Evolutionary conservation across 176 grass and related monocot genomes (phyloP).

Genomic region (Canna indica): DNA sequence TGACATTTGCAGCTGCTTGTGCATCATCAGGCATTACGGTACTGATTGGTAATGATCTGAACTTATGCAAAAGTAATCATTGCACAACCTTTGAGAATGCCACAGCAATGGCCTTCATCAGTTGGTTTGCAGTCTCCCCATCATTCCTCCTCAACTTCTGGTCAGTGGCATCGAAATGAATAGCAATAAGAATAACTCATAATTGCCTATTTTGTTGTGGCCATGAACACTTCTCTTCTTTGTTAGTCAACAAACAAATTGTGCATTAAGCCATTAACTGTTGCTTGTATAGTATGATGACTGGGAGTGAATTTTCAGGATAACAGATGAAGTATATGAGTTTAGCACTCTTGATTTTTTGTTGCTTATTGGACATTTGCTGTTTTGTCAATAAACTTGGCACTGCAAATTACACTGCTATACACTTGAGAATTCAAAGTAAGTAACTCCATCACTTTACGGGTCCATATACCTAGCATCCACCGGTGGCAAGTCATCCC

Average conservation of each 20-base stretch:
- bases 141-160: slow-evolving; percentile 59
- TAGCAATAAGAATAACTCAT: not conserved
- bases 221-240: not conserved
- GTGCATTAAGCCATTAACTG: not conserved
- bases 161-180: slow-evolving; percentile 52
- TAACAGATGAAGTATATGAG: not conserved
- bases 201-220: not conserved
- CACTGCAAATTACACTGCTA: too few relatives aligned
- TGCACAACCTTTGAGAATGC: slow-evolving; percentile 60
- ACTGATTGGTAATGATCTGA: slow-evolving; percentile 64
- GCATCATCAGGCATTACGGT: slow-evolving; percentile 61
- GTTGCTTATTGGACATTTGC: not conserved
- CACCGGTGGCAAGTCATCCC: too few relatives aligned
- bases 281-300: not conserved
- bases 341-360: not conserved
- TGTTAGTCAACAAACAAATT: not conserved
- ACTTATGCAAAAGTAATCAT: slow-evolving; percentile 55
- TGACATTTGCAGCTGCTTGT: slow-evolving; percentile 65
- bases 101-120: slow-evolving; percentile 78
- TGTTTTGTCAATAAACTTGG: too few relatives aligned
- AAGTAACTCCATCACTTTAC: too few relatives aligned
- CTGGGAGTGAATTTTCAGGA: not conserved
- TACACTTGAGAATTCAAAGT: too few relatives aligned
- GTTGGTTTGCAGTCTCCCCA: slow-evolving; percentile 59
- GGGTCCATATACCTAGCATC: too few relatives aligned